These are phyloP conservation scores for Aspergillus nidulans DNA, from an alignment of 495 filamentous ascomycete genomes.

Conservation along the genomic window DNA sequence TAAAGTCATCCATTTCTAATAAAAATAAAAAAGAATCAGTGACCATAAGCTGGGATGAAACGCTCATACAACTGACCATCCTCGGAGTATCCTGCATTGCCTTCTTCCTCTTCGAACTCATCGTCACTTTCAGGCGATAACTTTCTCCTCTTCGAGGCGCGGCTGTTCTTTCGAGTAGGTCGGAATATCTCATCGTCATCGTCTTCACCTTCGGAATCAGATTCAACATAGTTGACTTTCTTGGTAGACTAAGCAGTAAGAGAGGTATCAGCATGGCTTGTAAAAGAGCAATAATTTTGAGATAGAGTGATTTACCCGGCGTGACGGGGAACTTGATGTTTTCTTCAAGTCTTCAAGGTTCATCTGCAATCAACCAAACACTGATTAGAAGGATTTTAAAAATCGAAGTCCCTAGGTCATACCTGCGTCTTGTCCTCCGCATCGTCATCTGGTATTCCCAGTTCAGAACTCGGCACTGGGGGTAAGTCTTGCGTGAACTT, in stretches of 20 bases:
- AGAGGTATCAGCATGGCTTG: neutral
- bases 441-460: constrained; percentile 36
- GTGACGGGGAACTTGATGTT: constrained; percentile 38
- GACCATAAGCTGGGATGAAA: neutral
- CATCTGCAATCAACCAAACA: neutral
- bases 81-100: constrained; percentile 49
- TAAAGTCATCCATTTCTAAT: constrained; percentile 76
- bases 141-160: constrained; percentile 49
- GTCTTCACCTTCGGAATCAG: constrained; percentile 51
- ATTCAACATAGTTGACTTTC: constrained; percentile 43
- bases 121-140: constrained; percentile 56
- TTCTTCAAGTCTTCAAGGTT: constrained; percentile 18
- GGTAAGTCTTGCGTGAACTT: constrained; percentile 52
- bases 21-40: constrained; percentile 31
- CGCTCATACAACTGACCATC: constrained; percentile 51
- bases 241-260: constrained; percentile 36
- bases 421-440: constrained; percentile 24
- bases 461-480: constrained; percentile 79
- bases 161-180: constrained; percentile 35
- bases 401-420: neutral
- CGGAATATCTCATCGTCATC: constrained; percentile 51
- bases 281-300: neutral
- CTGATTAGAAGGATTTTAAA: constrained; percentile 4
- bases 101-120: constrained; percentile 59
- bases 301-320: constrained; percentile 30